A percentile compares a stretch with the other conserved stretches of the same genome.
These are phyloP conservation scores for Lolium multiflorum DNA, from an alignment of 176 grass and related monocot genomes.

Conservation along the genomic window DNA sequence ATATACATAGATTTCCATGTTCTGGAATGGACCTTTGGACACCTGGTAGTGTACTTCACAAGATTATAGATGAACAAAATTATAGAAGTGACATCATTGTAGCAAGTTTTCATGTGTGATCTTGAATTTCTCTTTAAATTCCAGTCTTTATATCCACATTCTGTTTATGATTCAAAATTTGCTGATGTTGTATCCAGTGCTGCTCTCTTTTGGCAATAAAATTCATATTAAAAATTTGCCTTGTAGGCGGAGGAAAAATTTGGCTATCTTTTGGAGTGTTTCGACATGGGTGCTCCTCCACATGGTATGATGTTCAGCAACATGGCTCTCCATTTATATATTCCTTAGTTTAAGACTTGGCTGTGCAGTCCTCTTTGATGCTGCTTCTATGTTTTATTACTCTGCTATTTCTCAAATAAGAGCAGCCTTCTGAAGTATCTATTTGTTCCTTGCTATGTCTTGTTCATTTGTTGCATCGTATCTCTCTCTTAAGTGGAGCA, in stretches of 20 bases:
- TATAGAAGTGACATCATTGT: not conserved
- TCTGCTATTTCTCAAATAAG: not conserved
- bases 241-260: not conserved
- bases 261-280: slow-evolving; percentile 79
- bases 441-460: not conserved
- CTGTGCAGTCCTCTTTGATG: not conserved
- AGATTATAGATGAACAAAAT: not conserved
- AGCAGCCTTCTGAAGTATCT: slow-evolving; percentile 1
- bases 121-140: not conserved
- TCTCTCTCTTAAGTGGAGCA: not conserved
- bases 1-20: not conserved
- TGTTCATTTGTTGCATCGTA: not conserved
- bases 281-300: slow-evolving; percentile 94
- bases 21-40: not conserved
- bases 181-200: slow-evolving; percentile 7
- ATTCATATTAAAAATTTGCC: not conserved
- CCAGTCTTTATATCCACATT: slow-evolving; percentile 12
- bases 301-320: slow-evolving; percentile 69
- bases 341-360: slow-evolving; percentile 10
- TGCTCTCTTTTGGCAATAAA: not conserved
- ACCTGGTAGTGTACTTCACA: not conserved
- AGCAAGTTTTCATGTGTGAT: not conserved
- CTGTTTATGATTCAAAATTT: not conserved
- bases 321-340: not conserved
- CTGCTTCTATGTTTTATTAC: slow-evolving; percentile 10